Base-by-base conservation (phyloP, 1,139 yeast genomes). In the Lodderomyces elongisporus region DNA sequence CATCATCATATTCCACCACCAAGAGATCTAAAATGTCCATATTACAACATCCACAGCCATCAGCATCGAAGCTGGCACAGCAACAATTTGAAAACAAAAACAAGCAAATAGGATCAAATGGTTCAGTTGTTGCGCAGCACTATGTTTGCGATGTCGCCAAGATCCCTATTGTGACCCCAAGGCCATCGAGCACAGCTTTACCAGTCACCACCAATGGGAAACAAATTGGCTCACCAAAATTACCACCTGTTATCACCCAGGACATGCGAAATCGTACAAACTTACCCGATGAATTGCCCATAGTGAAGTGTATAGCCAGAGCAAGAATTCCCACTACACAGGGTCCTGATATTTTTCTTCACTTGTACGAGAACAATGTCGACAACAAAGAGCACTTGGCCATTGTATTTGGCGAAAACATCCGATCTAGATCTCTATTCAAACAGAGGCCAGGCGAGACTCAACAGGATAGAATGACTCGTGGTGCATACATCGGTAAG, bases 311-410 rank as follows among this genome's bases (percentile, higher is more conserved):
- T 57, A 74, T 87, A 40, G 95, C 95, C 3, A 66, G 97, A 38
- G 98, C 97, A 2, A 66, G 96, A 40, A 87, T 88, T 41, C 96
- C 96, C 29, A 87, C 95, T n/a, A 85, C 93, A 1, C 77, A 78
- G 36, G 95, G 95, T 4, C 89, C 94, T 2, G 98, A 93, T 51
- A 87, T 89, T 35, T 93, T 88, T 48, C 65, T 93, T 37, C 98
- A 93, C 60, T 60, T 93, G 33, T 93, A 91, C 60, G 74, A 83
- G 36, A 91, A 91, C 53, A 78, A 87, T 51, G 62, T 81, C 37
- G 99, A 93, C 59, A 69, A 77, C 39, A 93, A 93, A 58, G 99
- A 93, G 58, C 99, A 93, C 59, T 66, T 93, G 48, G 98, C 98
- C 7, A 91, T 93, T 40, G 98, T 91, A 3, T 91, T 91, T 60